Base-by-base conservation (phyloP, 2,329 filamentous ascomycete genomes). In the Curvularia lunata region DNA sequence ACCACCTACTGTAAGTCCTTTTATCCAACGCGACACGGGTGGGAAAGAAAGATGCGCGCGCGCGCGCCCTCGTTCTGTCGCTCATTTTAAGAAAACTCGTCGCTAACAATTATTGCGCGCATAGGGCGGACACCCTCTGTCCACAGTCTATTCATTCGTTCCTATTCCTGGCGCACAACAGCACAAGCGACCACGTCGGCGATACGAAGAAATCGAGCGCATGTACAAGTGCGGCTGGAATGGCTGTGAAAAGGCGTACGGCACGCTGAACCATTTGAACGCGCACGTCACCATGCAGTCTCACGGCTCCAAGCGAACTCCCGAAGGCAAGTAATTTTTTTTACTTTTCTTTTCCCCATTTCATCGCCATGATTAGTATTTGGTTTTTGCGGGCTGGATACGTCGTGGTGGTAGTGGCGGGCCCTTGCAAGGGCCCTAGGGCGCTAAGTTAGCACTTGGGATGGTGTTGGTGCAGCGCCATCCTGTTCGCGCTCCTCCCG, bases 171-270 rank as follows among this genome's bases (percentile, higher is more conserved):
- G 95, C 63, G 92, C 94, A 12, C 93, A 97, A 75, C 95, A 99
- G 76, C 94, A 98, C 78, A 99, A 99, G 82, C 88, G 95, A 57
- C 95, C 95, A 12, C 87, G 95, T 64, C 85, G 95, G 70, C 87
- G 95, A 52, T 99, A 97, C 71, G 95, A 99, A 79, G 95, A 99
- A 77, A 99, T 99, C 69, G 95, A 99, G 82, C 89, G 95, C 74
- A 98, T 99, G 95, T 98, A 99, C 83, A 98, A 98, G 79, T 99
- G 95, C 74, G 95, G 94, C 25, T 98, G 92, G 91, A 94, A 97
- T 65, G 93, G 93, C 8, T 99, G 95, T 74, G 95, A 99, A 79
- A 99, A 99, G 81, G 95, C 95, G 2, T 99, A 99, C 69, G 95
- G 95, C 59, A 99, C 95, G 47, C 81, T 99, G 61, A 99, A 99